Evolutionary conservation across 2,329 filamentous ascomycete species (phyloP).

Genomic region (Botrytis pseudocinerea): DNA sequence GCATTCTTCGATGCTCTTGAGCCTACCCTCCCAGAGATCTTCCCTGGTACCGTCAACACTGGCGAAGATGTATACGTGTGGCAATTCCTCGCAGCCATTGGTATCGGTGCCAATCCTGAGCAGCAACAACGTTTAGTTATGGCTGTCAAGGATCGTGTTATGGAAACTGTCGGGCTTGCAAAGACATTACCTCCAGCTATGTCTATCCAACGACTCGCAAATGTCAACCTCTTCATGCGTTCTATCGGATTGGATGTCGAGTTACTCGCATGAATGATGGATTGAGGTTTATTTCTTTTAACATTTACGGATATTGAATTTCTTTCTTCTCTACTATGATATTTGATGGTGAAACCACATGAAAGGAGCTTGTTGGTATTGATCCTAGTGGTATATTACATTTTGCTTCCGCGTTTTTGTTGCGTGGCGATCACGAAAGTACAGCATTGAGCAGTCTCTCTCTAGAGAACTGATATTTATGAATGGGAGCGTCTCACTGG

Average conservation of each 20-base stretch:
- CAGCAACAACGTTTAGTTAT: slow-evolving; percentile 94
- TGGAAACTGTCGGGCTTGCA: slow-evolving; percentile 86
- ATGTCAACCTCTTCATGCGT: slow-evolving; percentile 98
- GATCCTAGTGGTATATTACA: slow-evolving; percentile 18
- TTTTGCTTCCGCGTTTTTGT: slow-evolving; percentile 14
- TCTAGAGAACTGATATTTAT: background rate
- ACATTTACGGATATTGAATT: slow-evolving; percentile 15
- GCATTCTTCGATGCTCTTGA: slow-evolving; percentile 85
- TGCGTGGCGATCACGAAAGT: slow-evolving; percentile 13
- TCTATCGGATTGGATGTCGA: slow-evolving; percentile 98
- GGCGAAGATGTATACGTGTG: slow-evolving; percentile 96
- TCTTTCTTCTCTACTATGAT: slow-evolving; percentile 17
- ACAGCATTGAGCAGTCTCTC: background rate
- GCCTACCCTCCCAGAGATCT: slow-evolving; percentile 78
- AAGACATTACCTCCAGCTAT: slow-evolving; percentile 89
- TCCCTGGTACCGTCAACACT: slow-evolving; percentile 86
- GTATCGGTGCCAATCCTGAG: slow-evolving; percentile 87
- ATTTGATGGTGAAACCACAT: slow-evolving; percentile 14
- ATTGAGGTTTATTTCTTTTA: slow-evolving; percentile 7
- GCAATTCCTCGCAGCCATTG: slow-evolving; percentile 95
- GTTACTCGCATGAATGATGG: slow-evolving; percentile 43
- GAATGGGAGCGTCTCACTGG: slow-evolving; percentile 19
- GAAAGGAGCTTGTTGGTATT: slow-evolving; percentile 17
- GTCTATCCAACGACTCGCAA: slow-evolving; percentile 77
- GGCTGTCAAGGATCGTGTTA: slow-evolving; percentile 95